phyloP scores from a whole-genome alignment of 2,329 filamentous ascomycete species.

The Magnaporthiopsis incrustans region DNA sequence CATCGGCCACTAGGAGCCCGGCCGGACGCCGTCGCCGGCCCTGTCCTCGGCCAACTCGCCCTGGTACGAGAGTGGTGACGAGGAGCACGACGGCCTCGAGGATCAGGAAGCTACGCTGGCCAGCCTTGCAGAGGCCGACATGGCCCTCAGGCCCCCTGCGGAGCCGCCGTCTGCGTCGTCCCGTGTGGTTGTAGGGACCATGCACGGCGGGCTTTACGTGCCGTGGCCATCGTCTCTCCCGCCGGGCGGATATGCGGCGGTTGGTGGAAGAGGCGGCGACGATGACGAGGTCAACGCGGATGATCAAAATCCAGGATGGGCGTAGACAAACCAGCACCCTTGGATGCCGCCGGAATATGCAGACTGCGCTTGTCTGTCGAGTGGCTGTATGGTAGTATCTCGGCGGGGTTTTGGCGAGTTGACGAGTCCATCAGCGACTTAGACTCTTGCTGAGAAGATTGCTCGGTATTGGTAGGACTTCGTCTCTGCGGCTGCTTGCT shows the following conservation, averaged over 20 bases:
- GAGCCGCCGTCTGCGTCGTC: neutral
- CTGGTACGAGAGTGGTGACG: neutral
- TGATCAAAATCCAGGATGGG: neutral
- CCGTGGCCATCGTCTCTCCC: too few relatives aligned
- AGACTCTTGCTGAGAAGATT: neutral
- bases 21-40: too few relatives aligned
- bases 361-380: neutral
- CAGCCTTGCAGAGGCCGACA: too few relatives aligned
- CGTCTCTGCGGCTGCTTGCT: neutral
- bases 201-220: too few relatives aligned
- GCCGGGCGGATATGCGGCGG: neutral
- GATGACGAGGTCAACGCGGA: neutral
- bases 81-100: too few relatives aligned
- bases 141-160: neutral
- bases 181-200: neutral
- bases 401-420: neutral
- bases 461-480: neutral
- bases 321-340: neutral
- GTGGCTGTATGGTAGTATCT: neutral
- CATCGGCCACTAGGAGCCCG: constrained; percentile 1
- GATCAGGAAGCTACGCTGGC: neutral
- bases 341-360: neutral
- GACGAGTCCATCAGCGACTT: neutral
- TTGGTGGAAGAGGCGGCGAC: neutral
- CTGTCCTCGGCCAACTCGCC: neutral